Conservation (phyloP, 1,139 yeast genomes). For the Scheffersomyces cryptocercus region DNA sequence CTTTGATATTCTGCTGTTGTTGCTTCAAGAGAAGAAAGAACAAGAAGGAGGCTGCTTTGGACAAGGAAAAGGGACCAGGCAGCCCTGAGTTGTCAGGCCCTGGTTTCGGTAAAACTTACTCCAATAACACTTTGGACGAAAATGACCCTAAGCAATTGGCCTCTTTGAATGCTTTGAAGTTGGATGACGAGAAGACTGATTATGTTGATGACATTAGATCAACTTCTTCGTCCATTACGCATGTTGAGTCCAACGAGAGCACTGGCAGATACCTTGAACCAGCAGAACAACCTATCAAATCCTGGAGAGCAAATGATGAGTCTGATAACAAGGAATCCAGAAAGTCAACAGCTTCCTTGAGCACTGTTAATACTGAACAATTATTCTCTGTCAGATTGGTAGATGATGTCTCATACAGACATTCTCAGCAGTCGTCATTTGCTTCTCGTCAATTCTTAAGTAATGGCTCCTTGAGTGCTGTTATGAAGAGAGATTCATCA, state of each 20-base stretch:
- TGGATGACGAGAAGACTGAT: slow-evolving; percentile 36
- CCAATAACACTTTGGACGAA: slow-evolving; percentile 28
- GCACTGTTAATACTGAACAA: slow-evolving; percentile 86
- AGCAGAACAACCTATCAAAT: slow-evolving; percentile 50
- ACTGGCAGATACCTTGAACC: slow-evolving; percentile 33
- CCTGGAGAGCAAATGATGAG: slow-evolving; percentile 71
- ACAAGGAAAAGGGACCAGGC: slow-evolving; percentile 26
- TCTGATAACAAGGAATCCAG: slow-evolving; percentile 28
- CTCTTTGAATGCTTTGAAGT: slow-evolving; percentile 52
- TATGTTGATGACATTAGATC: slow-evolving; percentile 23
- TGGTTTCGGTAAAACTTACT: slow-evolving; percentile 32
- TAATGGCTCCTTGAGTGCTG: slow-evolving; percentile 29
- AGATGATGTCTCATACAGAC: slow-evolving; percentile 44
- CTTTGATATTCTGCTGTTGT: slow-evolving; percentile 62
- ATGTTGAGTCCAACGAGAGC: slow-evolving; percentile 34
- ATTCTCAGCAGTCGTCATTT: slow-evolving; percentile 32
- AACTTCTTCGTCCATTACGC: slow-evolving; percentile 38
- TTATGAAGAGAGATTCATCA: slow-evolving; percentile 34
- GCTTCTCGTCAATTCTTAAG: slow-evolving; percentile 25
- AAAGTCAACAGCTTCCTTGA: slow-evolving; percentile 67
- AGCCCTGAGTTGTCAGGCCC: slow-evolving; percentile 39
- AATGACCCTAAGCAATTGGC: slow-evolving; percentile 46
- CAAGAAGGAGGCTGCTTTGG: slow-evolving; percentile 32
- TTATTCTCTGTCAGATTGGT: slow-evolving; percentile 78
- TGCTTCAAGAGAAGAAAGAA: slow-evolving; percentile 42